Conservation (phyloP, 1,284 basidiomycete genomes). For the Lentinus polychrous region DNA sequence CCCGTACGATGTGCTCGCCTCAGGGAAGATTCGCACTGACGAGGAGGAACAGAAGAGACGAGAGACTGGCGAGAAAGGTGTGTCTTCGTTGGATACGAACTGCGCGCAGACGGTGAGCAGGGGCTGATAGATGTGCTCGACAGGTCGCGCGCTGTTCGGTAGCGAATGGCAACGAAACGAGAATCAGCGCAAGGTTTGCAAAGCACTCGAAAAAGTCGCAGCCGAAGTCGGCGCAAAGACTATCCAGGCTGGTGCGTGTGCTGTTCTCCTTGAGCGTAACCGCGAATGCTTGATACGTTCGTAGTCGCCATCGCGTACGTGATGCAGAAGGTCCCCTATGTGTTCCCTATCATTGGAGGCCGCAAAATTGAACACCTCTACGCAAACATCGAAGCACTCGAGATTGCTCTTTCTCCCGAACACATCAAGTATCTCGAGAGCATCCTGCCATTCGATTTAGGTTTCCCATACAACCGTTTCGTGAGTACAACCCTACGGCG, state of each 20-base stretch:
- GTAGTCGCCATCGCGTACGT: slow-evolving; percentile 40
- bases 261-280: too few species aligned
- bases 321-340: slow-evolving; percentile 39
- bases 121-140: neutral
- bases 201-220: slow-evolving; percentile 27
- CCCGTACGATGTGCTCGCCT: slow-evolving; percentile 41
- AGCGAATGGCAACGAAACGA: slow-evolving; percentile 15
- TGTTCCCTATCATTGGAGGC: slow-evolving; percentile 35
- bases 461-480: slow-evolving; percentile 32
- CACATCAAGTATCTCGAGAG: slow-evolving; percentile 36
- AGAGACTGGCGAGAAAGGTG: slow-evolving; percentile 1
- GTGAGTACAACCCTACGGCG: slow-evolving; percentile 21
- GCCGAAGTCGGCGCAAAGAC: slow-evolving; percentile 32
- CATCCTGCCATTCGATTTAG: slow-evolving; percentile 30
- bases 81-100: neutral
- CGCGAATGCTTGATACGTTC: too few species aligned
- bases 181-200: slow-evolving; percentile 13
- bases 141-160: slow-evolving; percentile 8
- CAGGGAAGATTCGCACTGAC: slow-evolving; percentile 34
- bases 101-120: neutral
- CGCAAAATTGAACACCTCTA: slow-evolving; percentile 40
- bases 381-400: slow-evolving; percentile 37
- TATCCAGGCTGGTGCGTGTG: slow-evolving; percentile 20
- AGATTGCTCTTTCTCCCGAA: slow-evolving; percentile 29
- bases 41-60: slow-evolving; percentile 4